Conservation (phyloP, 805 yeast species). For the Candida patagonica region DNA sequence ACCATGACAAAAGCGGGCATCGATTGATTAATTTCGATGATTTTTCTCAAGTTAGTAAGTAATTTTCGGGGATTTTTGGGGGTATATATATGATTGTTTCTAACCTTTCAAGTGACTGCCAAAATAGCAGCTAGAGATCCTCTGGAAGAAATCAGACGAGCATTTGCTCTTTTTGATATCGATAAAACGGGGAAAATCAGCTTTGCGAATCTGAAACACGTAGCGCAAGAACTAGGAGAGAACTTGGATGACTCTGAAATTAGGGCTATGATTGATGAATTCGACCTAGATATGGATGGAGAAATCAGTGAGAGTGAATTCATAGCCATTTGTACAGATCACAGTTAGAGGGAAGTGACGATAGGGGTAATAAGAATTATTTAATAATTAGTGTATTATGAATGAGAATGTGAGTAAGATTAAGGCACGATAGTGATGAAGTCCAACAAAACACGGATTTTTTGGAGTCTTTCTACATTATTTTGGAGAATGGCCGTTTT, state of each 20-base stretch:
- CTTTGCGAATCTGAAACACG: constrained; percentile 72
- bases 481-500: too few species aligned
- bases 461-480: too few species aligned
- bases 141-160: constrained; percentile 79
- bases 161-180: constrained; percentile 82
- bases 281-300: constrained; percentile 93
- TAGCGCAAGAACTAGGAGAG: constrained; percentile 89
- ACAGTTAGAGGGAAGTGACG: too few species aligned
- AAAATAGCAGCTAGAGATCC: constrained; percentile 86
- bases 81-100: too few species aligned
- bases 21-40: constrained; percentile 70
- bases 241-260: constrained; percentile 85
- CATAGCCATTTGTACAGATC: constrained; percentile 75
- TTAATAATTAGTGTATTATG: too few species aligned
- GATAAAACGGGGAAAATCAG: constrained; percentile 82
- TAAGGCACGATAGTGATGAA: too few species aligned
- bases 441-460: too few species aligned
- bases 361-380: too few species aligned
- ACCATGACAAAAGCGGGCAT: constrained; percentile 62
- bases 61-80: background rate
- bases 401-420: too few species aligned
- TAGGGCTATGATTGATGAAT: constrained; percentile 95
- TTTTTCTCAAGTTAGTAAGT: constrained; percentile 63
- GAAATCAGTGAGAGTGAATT: constrained; percentile 88
- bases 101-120: constrained; percentile 46